These are phyloP conservation scores for Spathaspora boniae DNA, from an alignment of 805 yeast species.

Conservation along the genomic window DNA sequence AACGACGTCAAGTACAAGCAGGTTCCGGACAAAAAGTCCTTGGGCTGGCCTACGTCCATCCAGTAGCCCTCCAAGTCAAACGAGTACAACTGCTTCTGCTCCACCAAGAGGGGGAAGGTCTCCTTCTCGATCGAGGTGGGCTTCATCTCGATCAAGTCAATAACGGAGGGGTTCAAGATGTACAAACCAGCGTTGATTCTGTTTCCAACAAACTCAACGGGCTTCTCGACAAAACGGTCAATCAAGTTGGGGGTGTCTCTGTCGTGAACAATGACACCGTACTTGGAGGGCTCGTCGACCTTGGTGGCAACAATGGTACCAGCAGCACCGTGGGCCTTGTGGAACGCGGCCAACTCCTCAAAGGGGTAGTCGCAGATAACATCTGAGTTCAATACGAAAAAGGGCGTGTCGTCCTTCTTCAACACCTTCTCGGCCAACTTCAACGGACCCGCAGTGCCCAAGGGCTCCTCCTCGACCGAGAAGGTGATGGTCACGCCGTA, in stretches of 20 bases:
- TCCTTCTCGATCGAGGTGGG: slow-evolving; percentile 99
- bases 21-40: slow-evolving; percentile 97
- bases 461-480: slow-evolving; percentile 98
- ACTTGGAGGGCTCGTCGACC: slow-evolving; percentile 99
- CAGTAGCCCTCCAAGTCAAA: slow-evolving; percentile 99
- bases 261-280: slow-evolving; percentile 99
- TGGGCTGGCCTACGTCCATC: slow-evolving; percentile 99
- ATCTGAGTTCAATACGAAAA: slow-evolving; percentile 96
- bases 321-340: slow-evolving; percentile 91
- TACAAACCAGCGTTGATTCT: slow-evolving; percentile 99
- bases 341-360: slow-evolving; percentile 87
- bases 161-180: slow-evolving; percentile 95
- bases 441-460: slow-evolving; percentile 99
- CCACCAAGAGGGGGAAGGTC: slow-evolving; percentile 96
- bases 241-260: slow-evolving; percentile 91
- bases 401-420: slow-evolving; percentile 93
- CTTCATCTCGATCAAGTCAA: slow-evolving; percentile 93
- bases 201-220: slow-evolving; percentile 98
- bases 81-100: slow-evolving; percentile 82
- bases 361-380: slow-evolving; percentile 99
- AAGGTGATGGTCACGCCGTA: slow-evolving; percentile 94
- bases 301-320: slow-evolving; percentile 99
- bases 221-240: slow-evolving; percentile 99
- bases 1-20: slow-evolving; percentile 85
- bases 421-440: slow-evolving; percentile 93